Conservation (phyloP, 169 alveolate genomes). For the Sarcocystis neurona region DNA sequence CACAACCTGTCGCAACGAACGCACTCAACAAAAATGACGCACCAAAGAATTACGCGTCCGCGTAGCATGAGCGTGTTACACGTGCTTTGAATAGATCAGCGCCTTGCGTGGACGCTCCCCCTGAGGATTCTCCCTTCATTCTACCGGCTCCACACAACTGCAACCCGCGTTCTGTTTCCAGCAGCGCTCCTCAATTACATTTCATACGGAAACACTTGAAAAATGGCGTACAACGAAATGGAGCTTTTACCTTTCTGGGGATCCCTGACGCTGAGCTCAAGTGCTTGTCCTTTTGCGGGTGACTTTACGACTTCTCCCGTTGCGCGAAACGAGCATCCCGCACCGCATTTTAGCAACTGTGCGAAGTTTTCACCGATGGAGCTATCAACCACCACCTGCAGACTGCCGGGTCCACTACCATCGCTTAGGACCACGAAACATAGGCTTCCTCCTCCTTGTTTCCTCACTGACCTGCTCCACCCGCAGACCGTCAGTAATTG, state of each 20-base stretch:
- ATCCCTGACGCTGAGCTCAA: constrained; percentile 78
- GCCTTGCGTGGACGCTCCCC: too few relatives aligned
- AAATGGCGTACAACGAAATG: too few relatives aligned
- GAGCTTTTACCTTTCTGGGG: constrained; percentile 70
- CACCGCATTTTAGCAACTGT: constrained; percentile 28
- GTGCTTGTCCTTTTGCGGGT: constrained; percentile 90
- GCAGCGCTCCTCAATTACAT: too few relatives aligned
- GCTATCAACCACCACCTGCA: constrained; percentile 91
- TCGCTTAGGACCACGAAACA: constrained; percentile 94
- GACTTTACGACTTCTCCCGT: constrained; percentile 91
- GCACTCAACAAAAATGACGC: too few relatives aligned
- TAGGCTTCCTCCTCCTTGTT: constrained; percentile 90
- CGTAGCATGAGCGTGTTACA: too few relatives aligned
- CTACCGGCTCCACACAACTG: too few relatives aligned
- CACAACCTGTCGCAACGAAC: too few relatives aligned
- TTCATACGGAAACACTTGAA: too few relatives aligned
- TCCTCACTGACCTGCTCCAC: constrained; percentile 95
- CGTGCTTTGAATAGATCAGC: too few relatives aligned
- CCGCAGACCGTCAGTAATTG: constrained; percentile 84
- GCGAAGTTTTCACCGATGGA: constrained; percentile 3
- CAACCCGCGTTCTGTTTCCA: too few relatives aligned
- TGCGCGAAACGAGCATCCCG: constrained; percentile 72
- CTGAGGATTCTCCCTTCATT: too few relatives aligned
- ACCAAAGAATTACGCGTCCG: too few relatives aligned
- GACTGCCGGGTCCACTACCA: constrained; percentile 90